phyloP scores from a whole-genome alignment of 2,329 filamentous ascomycete genomes.

The Hymenoscyphus fraxineus region DNA sequence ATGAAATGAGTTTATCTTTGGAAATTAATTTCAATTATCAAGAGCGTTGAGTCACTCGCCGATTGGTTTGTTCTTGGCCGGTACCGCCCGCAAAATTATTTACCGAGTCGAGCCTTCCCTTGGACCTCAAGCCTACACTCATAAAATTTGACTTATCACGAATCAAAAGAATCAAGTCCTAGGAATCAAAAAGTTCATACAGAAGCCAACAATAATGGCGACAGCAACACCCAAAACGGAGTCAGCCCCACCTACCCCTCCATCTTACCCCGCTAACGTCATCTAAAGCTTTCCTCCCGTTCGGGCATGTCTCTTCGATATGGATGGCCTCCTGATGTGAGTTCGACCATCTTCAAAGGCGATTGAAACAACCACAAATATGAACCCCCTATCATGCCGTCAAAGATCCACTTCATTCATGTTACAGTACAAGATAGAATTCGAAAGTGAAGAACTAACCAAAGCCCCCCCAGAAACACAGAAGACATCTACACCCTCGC shows the following conservation, averaged over 20 bases:
- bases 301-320: slow-evolving; percentile 92
- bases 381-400: too few species aligned
- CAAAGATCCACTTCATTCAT: not conserved
- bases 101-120: not conserved
- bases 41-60: not conserved
- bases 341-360: not conserved
- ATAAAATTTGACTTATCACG: not conserved
- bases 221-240: slow-evolving; percentile 24
- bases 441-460: not conserved
- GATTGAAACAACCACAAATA: too few species aligned
- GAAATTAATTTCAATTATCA: not conserved
- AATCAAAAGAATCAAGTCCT: not conserved
- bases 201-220: not conserved
- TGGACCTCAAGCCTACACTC: not conserved
- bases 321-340: slow-evolving; percentile 86
- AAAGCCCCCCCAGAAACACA: slow-evolving; percentile 50
- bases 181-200: not conserved
- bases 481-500: slow-evolving; percentile 84
- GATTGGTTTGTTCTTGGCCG: not conserved
- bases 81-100: not conserved
- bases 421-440: not conserved
- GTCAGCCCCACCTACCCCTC: slow-evolving; percentile 10
- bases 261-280: slow-evolving; percentile 6
- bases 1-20: not conserved
- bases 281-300: slow-evolving; percentile 66